Evolutionary conservation across 108 stramenopile species (phyloP), one percentile per base, ranked within the genome.

Genomic region (Cyclotella atomus): DNA sequence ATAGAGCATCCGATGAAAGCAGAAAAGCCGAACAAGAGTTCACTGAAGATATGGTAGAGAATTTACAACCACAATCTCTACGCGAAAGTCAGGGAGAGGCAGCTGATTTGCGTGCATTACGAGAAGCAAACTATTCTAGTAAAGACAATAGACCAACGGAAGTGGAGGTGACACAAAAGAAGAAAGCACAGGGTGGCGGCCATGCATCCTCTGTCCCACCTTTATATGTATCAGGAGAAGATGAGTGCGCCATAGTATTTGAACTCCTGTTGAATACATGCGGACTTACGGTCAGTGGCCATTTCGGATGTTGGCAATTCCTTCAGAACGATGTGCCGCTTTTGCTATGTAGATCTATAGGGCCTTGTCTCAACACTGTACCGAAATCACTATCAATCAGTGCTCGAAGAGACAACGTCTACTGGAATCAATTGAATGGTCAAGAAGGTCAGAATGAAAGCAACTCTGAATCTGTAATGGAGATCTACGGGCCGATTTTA

Each of bases 61-160:
- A 6, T 21, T 23, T 28, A 32, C 32, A 8, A 19, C 47, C 0
- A 10, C 19, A 20, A 72, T 12, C 33, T 20, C 43, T 5, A 38
- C 9, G 9, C 54, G 50, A 29, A 78, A 23, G 60, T 55, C 27
- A 20, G 36, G 36, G 54, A 27, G 76, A 71, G 19, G 68, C 83
- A 14, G 87, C 82, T 10, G 91, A 92, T 38, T 64, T 92, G 30
- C 87, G 87, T 19, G 87, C 88, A 23, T 59, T 92, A 15, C 82
- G 87, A 15, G 70, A 65, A 35, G 88, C 83, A 32, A 73, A 79
- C 56, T 77, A 57, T 57, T 30, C 56, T n/a, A 57, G 56, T 30
- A 30, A 10, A n/a, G 56, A 57, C 56, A 57, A 57, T 29, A 70
- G 77, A 41, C 52, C 52, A 14, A 75, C 61, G 29, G 63, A 72